These are phyloP conservation scores for Pythium coloratum DNA, from an alignment of 352 stramenopile genomes.

Conservation along the genomic window DNA sequence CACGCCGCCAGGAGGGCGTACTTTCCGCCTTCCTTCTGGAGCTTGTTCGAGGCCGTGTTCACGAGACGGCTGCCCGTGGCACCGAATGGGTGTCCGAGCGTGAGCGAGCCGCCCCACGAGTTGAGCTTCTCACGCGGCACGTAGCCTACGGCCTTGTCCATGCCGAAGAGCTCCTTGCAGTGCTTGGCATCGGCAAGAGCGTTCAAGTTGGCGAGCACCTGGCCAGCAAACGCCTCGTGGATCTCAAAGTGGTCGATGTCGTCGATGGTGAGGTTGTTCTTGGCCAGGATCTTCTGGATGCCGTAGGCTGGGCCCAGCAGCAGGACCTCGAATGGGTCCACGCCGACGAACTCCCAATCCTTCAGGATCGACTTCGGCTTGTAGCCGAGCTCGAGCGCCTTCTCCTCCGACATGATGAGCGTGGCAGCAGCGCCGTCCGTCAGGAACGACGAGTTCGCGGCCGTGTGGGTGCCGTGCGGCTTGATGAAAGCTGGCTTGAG, in stretches of 20 bases:
- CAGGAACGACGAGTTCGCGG: conserved; percentile 97
- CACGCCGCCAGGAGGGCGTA: conserved; percentile 97
- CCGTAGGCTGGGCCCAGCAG: conserved; percentile 96
- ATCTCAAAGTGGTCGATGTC: conserved; percentile 99
- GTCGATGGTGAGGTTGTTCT: conserved; percentile 86
- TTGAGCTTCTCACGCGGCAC: conserved; percentile 96
- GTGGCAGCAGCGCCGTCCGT: conserved; percentile 96
- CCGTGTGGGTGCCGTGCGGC: conserved; percentile 97
- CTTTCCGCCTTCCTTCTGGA: conserved; percentile 94
- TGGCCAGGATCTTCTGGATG: conserved; percentile 81
- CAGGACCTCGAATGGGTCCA: conserved; percentile 96
- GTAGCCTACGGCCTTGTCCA: conserved; percentile 89
- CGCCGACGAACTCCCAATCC: conserved; percentile 96
- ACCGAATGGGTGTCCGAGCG: conserved; percentile 97
- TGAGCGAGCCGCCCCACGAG: conserved; percentile 95
- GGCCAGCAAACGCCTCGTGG: conserved; percentile 98
- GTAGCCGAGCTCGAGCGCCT: conserved; percentile 94
- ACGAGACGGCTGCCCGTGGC: conserved; percentile 96
- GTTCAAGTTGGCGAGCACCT: conserved; percentile 97
- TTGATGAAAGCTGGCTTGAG: conserved; percentile 99
- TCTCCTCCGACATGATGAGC: conserved; percentile 97
- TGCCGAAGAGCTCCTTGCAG: conserved; percentile 93
- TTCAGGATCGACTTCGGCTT: conserved; percentile 94
- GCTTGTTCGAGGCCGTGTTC: conserved; percentile 96
- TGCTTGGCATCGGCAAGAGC: conserved; percentile 94